Base-by-base conservation (phyloP, 768 basidiomycete genomes). In the Termitomyces sp. region DNA sequence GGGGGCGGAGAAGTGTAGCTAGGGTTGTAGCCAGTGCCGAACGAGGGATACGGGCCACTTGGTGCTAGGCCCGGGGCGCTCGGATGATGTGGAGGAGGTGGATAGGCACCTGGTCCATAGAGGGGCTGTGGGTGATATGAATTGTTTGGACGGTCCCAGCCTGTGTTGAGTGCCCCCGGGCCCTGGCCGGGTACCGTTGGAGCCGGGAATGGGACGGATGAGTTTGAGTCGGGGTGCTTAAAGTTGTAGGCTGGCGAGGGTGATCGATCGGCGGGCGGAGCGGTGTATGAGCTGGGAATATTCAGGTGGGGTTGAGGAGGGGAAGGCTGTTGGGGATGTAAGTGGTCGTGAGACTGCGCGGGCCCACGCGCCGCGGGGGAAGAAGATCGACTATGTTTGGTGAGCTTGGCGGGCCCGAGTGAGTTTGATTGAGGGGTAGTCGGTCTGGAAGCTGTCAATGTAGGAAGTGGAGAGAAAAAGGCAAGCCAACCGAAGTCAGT, bases 231-330 rank as follows among this genome's bases (percentile, higher is more conserved):
- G 26, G 36, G 10, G 18, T 12, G 22, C 9, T 51, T 22, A 22
- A 1, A 49, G 33, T 46, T 30, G 49, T 50, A 26, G 34, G 22
- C 27, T 14, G 40, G 26, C 5, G 57, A 39, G 3, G 40, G 16
- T 24, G 57, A 13, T n/a, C 13, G 37, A 5, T 42, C 54, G 26
- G 76, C 69, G 13, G 73, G 72, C 5, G 74, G 74, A 5, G 73
- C 71, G 16, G 68, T 59, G 57, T 79, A 77, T n/a, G 75, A 73
- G 20, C 53, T 49, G 16, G 76, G 75, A 53, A 76, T 77, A 62
- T 74, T 78, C 4, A 74, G 63, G 56, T 78, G 79, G 0, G 76
- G 72, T 1, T 77, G 79, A 4, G 78, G 77, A 5, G 79, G 76
- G 4, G 76, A 69, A 6, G 75, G 73, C 50, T 74, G 74, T 43